Base-by-base conservation (phyloP, 2,329 filamentous ascomycete genomes). In the Taxawa tesnikishii region DNA sequence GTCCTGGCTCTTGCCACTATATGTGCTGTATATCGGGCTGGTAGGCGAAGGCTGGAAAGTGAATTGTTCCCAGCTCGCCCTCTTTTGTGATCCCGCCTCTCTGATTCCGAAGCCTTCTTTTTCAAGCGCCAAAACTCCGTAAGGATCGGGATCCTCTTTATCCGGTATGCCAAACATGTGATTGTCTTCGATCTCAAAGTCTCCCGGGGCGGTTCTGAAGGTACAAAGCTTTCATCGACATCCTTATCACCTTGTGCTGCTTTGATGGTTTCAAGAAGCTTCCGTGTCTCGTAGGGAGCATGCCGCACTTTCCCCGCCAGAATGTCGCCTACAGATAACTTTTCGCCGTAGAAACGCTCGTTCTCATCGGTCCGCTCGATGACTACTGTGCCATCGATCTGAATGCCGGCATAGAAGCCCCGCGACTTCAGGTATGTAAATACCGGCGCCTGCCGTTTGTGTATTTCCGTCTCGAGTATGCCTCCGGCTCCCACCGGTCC, bases 361-460 rank as follows among this genome's bases (percentile, higher is more conserved):
- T 94, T 94, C 49, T 88, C 87, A 36, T 88, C 83, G n/a, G 73
- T 78, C 31, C 85, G 73, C 55, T 92, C 83, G 15, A 88, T 81
- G 29, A 94, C 68, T 8, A 93, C 72, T 0, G 84, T 93, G 15
- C 87, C 87, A 48, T 94, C 85, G 19, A 93, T 69, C 47, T 87
- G 81, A 1, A 93, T 71, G 17, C 84, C 84, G 1, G 83, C 85
- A 48, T 92, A 94, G 44, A 94, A 75, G 4, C 87, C 87, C 32
- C 84, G 73, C 29, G 79, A 87, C 60, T 93, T 94, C 58, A 94
- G 73, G 53, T 94, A 94, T 17, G 76, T 84, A 66, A 79, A 88
- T 5, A 87, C 68, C 0, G 83, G 81, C 16, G 79, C 65, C 42
- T 75, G 75, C 29, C 73, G 65, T 54, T 77, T 78, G 52, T 78